A percentile compares a stretch with the other conserved stretches of the same genome.
phyloP scores from a whole-genome alignment of 345 rosid genomes.

The Draba incana region DNA sequence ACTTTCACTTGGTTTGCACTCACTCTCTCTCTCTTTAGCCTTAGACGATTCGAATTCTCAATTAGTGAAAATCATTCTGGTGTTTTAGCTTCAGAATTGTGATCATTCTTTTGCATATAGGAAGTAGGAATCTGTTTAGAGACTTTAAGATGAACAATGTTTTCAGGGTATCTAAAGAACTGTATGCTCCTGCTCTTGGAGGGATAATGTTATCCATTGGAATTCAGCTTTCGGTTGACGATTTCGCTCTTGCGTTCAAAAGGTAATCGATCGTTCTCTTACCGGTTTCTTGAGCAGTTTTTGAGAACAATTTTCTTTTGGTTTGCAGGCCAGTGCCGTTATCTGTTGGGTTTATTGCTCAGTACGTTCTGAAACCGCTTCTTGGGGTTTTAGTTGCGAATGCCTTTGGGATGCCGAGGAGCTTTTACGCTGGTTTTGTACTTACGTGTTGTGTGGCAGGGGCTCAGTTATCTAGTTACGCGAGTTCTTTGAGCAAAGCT shows the following conservation, averaged over 20 bases:
- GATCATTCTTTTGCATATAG: too few relatives aligned
- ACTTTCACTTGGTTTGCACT: constrained; percentile 76
- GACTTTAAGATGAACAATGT: too few relatives aligned
- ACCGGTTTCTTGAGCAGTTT: background rate
- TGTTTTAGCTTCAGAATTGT: too few relatives aligned
- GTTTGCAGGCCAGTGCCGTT: constrained; percentile 85
- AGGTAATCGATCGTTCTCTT: constrained; percentile 47
- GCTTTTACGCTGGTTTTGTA: constrained; percentile 83
- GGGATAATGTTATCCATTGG: constrained; percentile 97
- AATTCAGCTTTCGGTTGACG: constrained; percentile 76
- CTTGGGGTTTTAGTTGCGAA: constrained; percentile 80
- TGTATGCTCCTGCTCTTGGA: constrained; percentile 97
- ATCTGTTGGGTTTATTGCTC: constrained; percentile 73
- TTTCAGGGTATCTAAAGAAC: constrained; percentile 88
- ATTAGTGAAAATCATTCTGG: too few relatives aligned
- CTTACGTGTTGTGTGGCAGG: constrained; percentile 86
- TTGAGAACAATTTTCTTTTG: background rate
- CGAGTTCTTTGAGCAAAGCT: constrained; percentile 47
- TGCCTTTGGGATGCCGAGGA: constrained; percentile 69
- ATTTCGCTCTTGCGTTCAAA: constrained; percentile 86
- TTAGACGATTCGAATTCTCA: too few relatives aligned
- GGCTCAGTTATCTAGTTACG: constrained; percentile 75
- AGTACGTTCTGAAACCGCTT: constrained; percentile 78
- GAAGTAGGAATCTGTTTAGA: too few relatives aligned
- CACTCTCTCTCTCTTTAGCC: too few relatives aligned